These are phyloP conservation scores for Fusarium circinatum DNA, from an alignment of 2,329 filamentous ascomycete species.

Conservation along the genomic window DNA sequence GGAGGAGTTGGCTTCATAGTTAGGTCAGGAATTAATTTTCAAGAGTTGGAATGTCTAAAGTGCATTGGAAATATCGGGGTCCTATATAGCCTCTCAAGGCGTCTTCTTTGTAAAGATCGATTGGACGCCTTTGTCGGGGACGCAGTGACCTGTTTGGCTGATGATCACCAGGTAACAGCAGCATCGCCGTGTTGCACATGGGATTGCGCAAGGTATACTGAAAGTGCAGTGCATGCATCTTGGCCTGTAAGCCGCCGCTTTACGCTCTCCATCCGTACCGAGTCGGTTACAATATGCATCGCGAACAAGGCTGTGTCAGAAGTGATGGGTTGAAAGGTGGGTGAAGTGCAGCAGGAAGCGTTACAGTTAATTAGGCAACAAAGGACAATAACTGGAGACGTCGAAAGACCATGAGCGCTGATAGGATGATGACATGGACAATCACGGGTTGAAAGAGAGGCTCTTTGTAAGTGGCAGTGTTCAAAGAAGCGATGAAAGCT, in stretches of 20 bases:
- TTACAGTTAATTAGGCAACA: slow-evolving; percentile 24
- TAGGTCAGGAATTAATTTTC: not conserved
- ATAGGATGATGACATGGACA: not conserved
- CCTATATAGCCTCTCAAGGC: slow-evolving; percentile 23
- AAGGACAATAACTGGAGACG: slow-evolving; percentile 2
- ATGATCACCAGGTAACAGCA: slow-evolving; percentile 20
- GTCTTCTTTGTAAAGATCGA: slow-evolving; percentile 2
- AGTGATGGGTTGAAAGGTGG: slow-evolving; percentile 16
- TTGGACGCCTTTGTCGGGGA: slow-evolving; percentile 16
- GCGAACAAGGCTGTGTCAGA: slow-evolving; percentile 18
- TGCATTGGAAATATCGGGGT: not conserved
- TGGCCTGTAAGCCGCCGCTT: slow-evolving; percentile 24
- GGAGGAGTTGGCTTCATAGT: slow-evolving; percentile 27
- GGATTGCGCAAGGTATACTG: slow-evolving; percentile 15
- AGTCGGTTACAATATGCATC: slow-evolving; percentile 15
- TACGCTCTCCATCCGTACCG: not conserved
- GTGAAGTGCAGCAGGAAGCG: slow-evolving; percentile 15
- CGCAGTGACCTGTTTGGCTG: not conserved
- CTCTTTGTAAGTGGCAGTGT: slow-evolving; percentile 5
- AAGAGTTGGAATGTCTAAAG: not conserved
- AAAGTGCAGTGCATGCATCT: slow-evolving; percentile 7
- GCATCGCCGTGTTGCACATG: slow-evolving; percentile 24
- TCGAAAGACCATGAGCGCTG: not conserved
- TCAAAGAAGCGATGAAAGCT: not conserved
- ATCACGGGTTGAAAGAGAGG: not conserved